A percentile compares a stretch with the other conserved stretches of the same genome.
Evolutionary conservation across 768 basidiomycete genomes (phyloP).

Genomic region (Suillus placidus): DNA sequence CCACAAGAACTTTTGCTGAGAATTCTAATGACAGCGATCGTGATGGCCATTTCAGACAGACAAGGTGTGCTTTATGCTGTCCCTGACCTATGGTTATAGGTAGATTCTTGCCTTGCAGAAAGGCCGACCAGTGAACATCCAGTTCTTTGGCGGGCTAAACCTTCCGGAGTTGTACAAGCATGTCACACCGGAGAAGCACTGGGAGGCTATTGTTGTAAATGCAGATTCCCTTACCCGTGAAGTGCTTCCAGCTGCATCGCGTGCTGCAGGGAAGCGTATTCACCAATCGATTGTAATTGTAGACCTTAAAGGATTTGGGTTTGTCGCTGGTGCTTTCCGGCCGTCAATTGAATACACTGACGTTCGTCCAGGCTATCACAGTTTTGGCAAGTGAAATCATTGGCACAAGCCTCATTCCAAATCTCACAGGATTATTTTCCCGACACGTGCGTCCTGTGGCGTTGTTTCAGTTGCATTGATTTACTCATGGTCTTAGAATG

Average conservation of each 20-base stretch:
- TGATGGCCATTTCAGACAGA: constrained; percentile 50
- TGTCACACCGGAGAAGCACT: constrained; percentile 61
- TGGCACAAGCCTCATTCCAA: constrained; percentile 66
- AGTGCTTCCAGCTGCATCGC: constrained; percentile 64
- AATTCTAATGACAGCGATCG: neutral
- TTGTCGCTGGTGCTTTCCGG: constrained; percentile 19
- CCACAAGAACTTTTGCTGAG: neutral
- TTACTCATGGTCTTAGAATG: constrained; percentile 49
- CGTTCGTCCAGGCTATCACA: constrained; percentile 51
- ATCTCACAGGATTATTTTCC: constrained; percentile 81
- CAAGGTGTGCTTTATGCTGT: constrained; percentile 49
- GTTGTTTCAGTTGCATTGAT: constrained; percentile 1
- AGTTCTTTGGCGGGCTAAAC: constrained; percentile 63
- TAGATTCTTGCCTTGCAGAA: constrained; percentile 40
- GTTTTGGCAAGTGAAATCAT: constrained; percentile 76
- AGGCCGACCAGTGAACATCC: constrained; percentile 74
- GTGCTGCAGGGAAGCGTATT: constrained; percentile 54
- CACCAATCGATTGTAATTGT: constrained; percentile 63
- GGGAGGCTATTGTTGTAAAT: constrained; percentile 66
- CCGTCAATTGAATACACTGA: neutral
- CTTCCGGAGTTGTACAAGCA: constrained; percentile 56
- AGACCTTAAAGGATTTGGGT: constrained; percentile 74
- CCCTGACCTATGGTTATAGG: neutral
- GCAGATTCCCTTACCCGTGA: constrained; percentile 67
- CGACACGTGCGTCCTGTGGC: constrained; percentile 57